A percentile compares a stretch with the other conserved stretches of the same genome.
phyloP scores from a whole-genome alignment of 2,329 filamentous ascomycete species.

The Fusarium buxicola region DNA sequence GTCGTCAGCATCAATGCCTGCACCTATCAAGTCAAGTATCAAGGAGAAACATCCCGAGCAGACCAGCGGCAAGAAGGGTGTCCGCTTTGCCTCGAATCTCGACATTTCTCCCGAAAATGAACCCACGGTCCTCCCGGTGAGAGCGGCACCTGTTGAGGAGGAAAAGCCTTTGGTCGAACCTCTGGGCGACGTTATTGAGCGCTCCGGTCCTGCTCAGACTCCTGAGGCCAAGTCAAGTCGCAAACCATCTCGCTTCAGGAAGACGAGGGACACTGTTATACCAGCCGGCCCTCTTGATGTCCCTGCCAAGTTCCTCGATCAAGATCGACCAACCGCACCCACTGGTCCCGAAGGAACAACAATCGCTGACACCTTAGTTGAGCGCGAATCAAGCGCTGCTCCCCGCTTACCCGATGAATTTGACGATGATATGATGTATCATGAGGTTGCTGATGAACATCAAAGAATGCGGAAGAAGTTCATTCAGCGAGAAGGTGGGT shows the following conservation, averaged over 20 bases:
- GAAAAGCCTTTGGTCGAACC: constrained; percentile 57
- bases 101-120: constrained; percentile 70
- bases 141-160: constrained; percentile 30
- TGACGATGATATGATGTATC: constrained; percentile 75
- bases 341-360: constrained; percentile 65
- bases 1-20: constrained; percentile 38
- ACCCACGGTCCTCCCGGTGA: constrained; percentile 26
- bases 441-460: constrained; percentile 85
- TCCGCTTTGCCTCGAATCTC: constrained; percentile 81
- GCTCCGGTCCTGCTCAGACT: constrained; percentile 47
- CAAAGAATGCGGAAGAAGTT: constrained; percentile 84
- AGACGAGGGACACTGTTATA: constrained; percentile 49
- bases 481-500: constrained; percentile 86
- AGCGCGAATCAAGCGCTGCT: constrained; percentile 57
- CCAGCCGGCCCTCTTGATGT: constrained; percentile 59
- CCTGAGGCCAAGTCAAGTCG: constrained; percentile 49
- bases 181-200: constrained; percentile 65
- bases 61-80: constrained; percentile 69
- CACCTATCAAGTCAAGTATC: constrained; percentile 50
- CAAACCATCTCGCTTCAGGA: constrained; percentile 66
- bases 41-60: constrained; percentile 46
- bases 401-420: constrained; percentile 69
- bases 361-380: constrained; percentile 70
- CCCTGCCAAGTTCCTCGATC: constrained; percentile 54
- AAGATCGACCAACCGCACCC: constrained; percentile 54